Evolutionary conservation across 73 alveolate species (phyloP), one percentile per base, ranked within the genome.

Genomic region (Blepharisma japonicum): DNA sequence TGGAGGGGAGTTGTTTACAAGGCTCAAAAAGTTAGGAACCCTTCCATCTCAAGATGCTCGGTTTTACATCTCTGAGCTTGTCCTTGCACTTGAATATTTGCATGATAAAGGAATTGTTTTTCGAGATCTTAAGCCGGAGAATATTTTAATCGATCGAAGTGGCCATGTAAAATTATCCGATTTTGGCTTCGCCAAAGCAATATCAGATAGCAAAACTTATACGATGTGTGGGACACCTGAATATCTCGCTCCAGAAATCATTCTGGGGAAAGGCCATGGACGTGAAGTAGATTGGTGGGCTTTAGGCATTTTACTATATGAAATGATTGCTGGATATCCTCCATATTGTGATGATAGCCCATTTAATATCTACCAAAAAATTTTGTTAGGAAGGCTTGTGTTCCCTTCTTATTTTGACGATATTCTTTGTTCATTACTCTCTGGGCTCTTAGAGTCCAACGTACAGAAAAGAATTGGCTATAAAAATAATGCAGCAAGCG

Each of bases 141-240:
- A 92, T 70, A 77, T 92, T 14, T 81, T 92, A 48, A 82, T 92
- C 46, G 93, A 91, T 38, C 81, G 86, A 56, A 88, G 80, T 45
- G 96, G 97, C 9, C 92, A 91, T 86, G 71, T 89, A 50, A 89
- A 89, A 85, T 80, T 91, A 54, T 89, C 93, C 11, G 97, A 91
- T 82, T 91, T 91, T 88, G 97, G 97, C 45, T 87, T 91, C 72
- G 94, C 97, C 9, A 91, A 88, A 79, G 74, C 68, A 11, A 68
- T 86, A 11, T 79, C 81, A 27, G 61, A 70, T 6, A 87, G 82
- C 55, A 83, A 83, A 18, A 83, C 93, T 42, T 87, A 71, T 67
- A 92, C 96, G 49, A 90, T 92, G 38, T 92, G 98, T 77, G 98
- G 98, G 2, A 92, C 98, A 6, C 95, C 96, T 9, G 98, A 90